Evolutionary conservation across 2,329 filamentous ascomycete genomes (phyloP), one percentile per base, ranked within the genome.

Genomic region (Penicillium brasilianum): DNA sequence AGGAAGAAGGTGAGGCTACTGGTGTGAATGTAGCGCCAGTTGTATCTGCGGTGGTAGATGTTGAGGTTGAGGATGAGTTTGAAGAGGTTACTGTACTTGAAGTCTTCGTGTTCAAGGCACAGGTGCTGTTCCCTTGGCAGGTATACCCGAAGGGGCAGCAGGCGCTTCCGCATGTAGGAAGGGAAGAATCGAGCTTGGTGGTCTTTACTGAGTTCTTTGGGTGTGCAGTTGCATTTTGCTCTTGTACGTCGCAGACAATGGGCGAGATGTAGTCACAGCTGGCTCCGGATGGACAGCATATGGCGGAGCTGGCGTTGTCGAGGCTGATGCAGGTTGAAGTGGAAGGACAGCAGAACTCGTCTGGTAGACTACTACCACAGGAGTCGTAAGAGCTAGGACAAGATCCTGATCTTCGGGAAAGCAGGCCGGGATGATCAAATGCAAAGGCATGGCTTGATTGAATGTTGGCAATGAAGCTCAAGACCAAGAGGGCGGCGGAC

Each of bases 131-230:
- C 32, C 71, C 70, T 22, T 73, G 66, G 61, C 81, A 83, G n/a
- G 65, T 71, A 61, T 81, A 83, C 53, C 81, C 81, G 54, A 81
- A 78, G 8, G 81, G 80, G 69, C 81, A 83, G 63, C 81, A 83
- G 2, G 59, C 67, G 20, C 69, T 66, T 18, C 77, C 80, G 57
- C 81, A 83, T 51, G 71, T 75, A 14, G 75, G 72, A n/a, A 82
- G 70, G 34, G 70, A 66, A 2, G 76, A 77, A 6, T 72, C 65
- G n/a, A 81, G 65, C 6, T 73, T 72, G 8, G 76, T 81, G 4
- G 80, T 81, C 49, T 80, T 80, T 28, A 83, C 67, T 4, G 71
- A 58, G 34, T 73, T 76, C 10, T 71, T 67, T 4, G 79, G 75
- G 39, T 79, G 67, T 4, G 70, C 52, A 0, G 74, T 76, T 4